These are phyloP conservation scores for Penicillium verhagenii DNA, from an alignment of 495 filamentous ascomycete species.

Conservation along the genomic window DNA sequence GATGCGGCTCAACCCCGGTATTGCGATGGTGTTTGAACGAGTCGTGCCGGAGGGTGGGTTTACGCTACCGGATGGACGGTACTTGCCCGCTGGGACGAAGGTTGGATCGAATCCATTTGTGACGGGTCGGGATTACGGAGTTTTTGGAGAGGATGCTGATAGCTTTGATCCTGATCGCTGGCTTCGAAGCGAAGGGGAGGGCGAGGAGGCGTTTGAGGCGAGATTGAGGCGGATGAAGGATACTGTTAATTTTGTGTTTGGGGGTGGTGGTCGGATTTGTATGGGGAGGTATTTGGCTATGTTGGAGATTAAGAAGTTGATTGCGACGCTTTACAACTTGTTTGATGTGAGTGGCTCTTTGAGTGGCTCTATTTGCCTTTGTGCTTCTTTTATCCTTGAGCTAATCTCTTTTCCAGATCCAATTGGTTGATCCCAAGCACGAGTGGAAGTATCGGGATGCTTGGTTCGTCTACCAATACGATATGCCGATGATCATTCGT, in stretches of 20 bases:
- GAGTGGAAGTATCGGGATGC: conserved; percentile 30
- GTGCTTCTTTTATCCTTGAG: not conserved
- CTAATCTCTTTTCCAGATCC: conserved; percentile 19
- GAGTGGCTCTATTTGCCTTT: no score
- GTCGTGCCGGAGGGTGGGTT: conserved; percentile 59
- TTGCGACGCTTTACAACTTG: conserved; percentile 65
- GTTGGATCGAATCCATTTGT: conserved; percentile 62
- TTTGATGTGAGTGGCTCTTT: conserved; percentile 63
- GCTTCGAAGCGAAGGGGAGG: conserved; percentile 44
- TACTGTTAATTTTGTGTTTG: conserved; percentile 52
- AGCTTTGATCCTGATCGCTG: conserved; percentile 59
- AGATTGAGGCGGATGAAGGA: conserved; percentile 22
- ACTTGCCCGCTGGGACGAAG: conserved; percentile 53
- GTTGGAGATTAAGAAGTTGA: conserved; percentile 77
- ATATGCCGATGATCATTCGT: conserved; percentile 30
- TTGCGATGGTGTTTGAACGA: conserved; percentile 62
- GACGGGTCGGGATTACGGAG: conserved; percentile 50
- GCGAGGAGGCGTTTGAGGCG: conserved; percentile 12
- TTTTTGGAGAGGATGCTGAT: conserved; percentile 56
- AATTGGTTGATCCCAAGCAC: conserved; percentile 25
- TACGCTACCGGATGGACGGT: conserved; percentile 45
- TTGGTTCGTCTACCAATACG: conserved; percentile 35
- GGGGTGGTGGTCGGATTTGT: conserved; percentile 63
- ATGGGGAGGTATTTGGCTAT: conserved; percentile 72
- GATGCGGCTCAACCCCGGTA: conserved; percentile 64